Evolutionary conservation across 1,284 basidiomycete species (phyloP), one percentile per base, ranked within the genome.

Genomic region (Salmacisia buchloeana): DNA sequence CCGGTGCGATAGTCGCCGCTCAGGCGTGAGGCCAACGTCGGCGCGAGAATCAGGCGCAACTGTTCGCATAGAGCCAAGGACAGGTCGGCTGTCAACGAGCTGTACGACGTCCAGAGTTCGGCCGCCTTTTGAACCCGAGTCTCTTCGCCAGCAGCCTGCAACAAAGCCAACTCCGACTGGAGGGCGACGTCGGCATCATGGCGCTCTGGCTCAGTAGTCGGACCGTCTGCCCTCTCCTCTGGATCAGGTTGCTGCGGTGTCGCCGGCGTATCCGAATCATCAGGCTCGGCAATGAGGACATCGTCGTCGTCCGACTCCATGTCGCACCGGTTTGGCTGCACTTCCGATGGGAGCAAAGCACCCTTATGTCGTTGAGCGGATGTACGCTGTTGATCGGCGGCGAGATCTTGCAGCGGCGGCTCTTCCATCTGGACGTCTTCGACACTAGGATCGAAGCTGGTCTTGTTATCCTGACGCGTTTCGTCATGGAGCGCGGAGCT

Each of bases 1-100:
- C 96, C 96, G 0, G 92, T 97, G 52, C 94, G 90, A 81, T 96
- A 99, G 83, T 99, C 96, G 49, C 96, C 96, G 81, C 91, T 90
- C 45, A 99, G 85, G 29, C 96, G 87, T 10, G 94, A 97, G 1
- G 96, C 93, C 45, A 91, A 84, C 0, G 94, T 97, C 0, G 96
- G 96, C 66, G 94, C 93, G 27, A 99, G 85, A 76, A 98, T 96
- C 59, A 98, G 88, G 23, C 96, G 91, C 15, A 99, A 86, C 79
- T 97, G 94, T 82, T 98, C 96, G 65, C 76, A 78, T 5, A 79
- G 63, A 2, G 88, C 85, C 74, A 92, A 92, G 5, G 96, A 91
- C 31, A 97, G 86, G 69, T 96, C 89, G 60, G 91, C 88, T 0
- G 94, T 98, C 68, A 97, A 83, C 1, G 89, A 87, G 64, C 90